phyloP scores from a whole-genome alignment of 164 flowering plant genomes.

The Kingdonia uniflora region DNA sequence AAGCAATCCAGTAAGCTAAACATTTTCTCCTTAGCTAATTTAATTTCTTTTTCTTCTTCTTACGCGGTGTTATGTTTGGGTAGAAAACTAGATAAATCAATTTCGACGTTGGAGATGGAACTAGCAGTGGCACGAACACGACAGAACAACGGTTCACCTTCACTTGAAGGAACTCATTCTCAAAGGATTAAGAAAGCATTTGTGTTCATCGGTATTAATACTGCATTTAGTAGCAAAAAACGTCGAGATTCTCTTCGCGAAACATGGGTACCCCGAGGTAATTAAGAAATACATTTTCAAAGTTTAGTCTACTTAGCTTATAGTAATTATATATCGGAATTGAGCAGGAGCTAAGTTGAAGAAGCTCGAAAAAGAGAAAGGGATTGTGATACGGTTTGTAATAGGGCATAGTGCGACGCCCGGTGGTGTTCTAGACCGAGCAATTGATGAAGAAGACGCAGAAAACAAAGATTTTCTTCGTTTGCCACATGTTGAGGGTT shows the following conservation, averaged over 20 bases:
- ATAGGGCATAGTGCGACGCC: conserved; percentile 45
- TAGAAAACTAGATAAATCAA: neutral
- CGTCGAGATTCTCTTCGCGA: conserved; percentile 79
- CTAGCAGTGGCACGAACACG: neutral
- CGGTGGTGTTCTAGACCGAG: neutral
- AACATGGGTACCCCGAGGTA: conserved; percentile 93
- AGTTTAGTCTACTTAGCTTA: neutral
- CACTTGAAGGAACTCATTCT: neutral
- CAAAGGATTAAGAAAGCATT: neutral
- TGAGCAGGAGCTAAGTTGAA: conserved; percentile 45
- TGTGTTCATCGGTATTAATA: conserved; percentile 7
- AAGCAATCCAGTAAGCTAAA: neutral
- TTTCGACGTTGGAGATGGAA: neutral
- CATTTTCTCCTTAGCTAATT: neutral
- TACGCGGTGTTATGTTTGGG: neutral
- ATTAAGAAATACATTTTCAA: neutral
- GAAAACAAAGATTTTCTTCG: neutral
- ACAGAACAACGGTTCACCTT: neutral
- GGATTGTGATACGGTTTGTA: conserved; percentile 69
- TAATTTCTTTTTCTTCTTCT: neutral
- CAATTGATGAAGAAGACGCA: neutral
- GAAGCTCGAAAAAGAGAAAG: conserved; percentile 74
- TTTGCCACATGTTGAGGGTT: neutral
- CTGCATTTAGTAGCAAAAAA: conserved; percentile 84
- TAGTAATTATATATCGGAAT: no score